Evolutionary conservation across 495 filamentous ascomycete species (phyloP), one percentile per base, ranked within the genome.

Genomic region (Aspergillus egyptiacus): DNA sequence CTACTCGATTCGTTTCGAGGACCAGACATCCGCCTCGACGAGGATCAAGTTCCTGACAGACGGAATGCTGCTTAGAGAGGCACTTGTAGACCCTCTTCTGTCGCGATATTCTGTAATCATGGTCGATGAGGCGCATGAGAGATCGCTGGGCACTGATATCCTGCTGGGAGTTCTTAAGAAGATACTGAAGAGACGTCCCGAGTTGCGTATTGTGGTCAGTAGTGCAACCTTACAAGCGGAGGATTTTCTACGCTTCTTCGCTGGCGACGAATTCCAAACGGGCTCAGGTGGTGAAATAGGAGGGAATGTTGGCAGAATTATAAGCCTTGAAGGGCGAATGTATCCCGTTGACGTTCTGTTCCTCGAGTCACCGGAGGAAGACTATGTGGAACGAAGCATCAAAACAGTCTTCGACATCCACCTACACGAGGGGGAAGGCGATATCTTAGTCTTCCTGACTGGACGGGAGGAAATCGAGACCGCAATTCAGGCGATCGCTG

Each of bases 61-160:
- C 73, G 94, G 93, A 8, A 78, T 99, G 58, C 76, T 99, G 20
- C 84, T 99, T 56, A 78, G 93, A 65, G 94, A 99, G 69, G 90
- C 89, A 15, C 74, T 99, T 10, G 87, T 95, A 15, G 94, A 97
- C 65, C 93, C 93, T 48, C 73, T 96, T 11, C 70, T 99, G 14
- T 93, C 87, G 24, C 81, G 90, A 5, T 99, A 99, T 63, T 95
- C 89, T 6, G 87, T 97, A 27, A 88, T 99, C 58, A 99, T 97
- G 91, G 85, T 99, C 18, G 93, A 99, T 61, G 93, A 99, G 64
- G 94, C 94, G 22, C 93, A 99, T 67, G 93, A 99, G 66, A 80
- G 94, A 44, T 95, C 89, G 50, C 76, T 99, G 47, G 95, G 91
- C 67, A 91, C 91, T 6, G 93, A 99, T 58, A 80, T 99, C 30